phyloP scores from a whole-genome alignment of 2,329 filamentous ascomycete species.

The Ceratocystis smalleyi region DNA sequence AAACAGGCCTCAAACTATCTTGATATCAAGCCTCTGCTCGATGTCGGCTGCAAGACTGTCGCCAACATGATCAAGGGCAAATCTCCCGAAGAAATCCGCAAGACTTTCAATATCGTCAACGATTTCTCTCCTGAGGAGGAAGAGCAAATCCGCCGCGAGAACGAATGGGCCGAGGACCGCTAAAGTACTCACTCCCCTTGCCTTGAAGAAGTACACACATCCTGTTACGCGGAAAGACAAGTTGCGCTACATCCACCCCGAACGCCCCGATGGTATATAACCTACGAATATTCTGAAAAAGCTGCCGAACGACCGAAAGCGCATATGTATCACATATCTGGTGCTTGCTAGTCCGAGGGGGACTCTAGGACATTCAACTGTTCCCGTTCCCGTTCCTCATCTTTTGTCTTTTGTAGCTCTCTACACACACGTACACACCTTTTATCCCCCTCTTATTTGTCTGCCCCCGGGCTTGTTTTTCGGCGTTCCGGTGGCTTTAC shows the following conservation, averaged over 20 bases:
- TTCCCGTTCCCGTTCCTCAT: neutral
- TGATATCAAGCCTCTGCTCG: conserved; percentile 93
- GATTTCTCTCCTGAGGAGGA: conserved; percentile 98
- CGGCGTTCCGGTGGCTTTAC: neutral
- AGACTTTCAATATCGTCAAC: conserved; percentile 99
- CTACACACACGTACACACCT: neutral
- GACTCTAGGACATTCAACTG: neutral
- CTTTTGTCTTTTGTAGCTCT: neutral
- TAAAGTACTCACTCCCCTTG: conserved; percentile 27
- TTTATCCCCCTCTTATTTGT: neutral
- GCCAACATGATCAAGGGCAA: conserved; percentile 99
- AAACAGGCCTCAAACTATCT: conserved; percentile 86
- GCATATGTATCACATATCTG: neutral
- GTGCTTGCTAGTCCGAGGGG: neutral
- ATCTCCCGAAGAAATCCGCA: conserved; percentile 95
- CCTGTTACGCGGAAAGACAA: neutral
- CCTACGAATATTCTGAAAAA: neutral
- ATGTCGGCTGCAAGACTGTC: conserved; percentile 98
- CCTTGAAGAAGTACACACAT: neutral
- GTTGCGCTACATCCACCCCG: neutral
- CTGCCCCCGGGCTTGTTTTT: neutral
- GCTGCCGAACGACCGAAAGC: neutral
- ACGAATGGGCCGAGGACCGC: conserved; percentile 80
- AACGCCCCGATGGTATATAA: neutral
- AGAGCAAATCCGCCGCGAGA: conserved; percentile 87